These are phyloP conservation scores for Pterulicium gracile DNA, from an alignment of 1,284 basidiomycete genomes.

Conservation along the genomic window DNA sequence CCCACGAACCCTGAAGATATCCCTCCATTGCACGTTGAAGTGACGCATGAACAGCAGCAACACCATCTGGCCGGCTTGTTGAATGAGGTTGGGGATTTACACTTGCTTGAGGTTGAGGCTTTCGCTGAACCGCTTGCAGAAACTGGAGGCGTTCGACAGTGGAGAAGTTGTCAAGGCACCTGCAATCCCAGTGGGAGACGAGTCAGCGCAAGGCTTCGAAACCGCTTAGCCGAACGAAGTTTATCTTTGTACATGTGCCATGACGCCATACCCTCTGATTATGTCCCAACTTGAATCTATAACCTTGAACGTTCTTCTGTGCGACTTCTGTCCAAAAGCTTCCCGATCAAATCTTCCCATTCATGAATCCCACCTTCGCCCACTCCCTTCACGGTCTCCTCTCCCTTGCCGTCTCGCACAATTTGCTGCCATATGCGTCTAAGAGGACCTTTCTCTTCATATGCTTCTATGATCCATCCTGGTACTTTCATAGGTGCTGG, in stretches of 20 bases:
- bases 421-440: conserved; percentile 48
- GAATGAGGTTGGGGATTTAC: not conserved
- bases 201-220: not conserved
- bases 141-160: not conserved
- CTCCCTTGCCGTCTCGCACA: conserved; percentile 42
- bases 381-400: conserved; percentile 49
- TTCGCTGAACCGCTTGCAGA: not conserved
- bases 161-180: not conserved
- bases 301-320: too few species aligned
- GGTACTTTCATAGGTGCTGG: conserved; percentile 19
- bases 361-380: conserved; percentile 44
- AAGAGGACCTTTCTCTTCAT: conserved; percentile 35
- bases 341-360: conserved; percentile 51
- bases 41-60: not conserved
- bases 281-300: too few species aligned
- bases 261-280: too few species aligned
- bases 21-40: not conserved
- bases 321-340: conserved; percentile 29
- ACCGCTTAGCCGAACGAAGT: too few species aligned
- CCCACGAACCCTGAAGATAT: not conserved
- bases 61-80: not conserved
- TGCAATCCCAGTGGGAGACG: not conserved
- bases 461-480: conserved; percentile 50
- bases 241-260: too few species aligned
- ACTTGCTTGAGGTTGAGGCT: not conserved